Evolutionary conservation across 306 rosid species (phyloP), one percentile per base, ranked within the genome.

Genomic region (Castanea mollissima): DNA sequence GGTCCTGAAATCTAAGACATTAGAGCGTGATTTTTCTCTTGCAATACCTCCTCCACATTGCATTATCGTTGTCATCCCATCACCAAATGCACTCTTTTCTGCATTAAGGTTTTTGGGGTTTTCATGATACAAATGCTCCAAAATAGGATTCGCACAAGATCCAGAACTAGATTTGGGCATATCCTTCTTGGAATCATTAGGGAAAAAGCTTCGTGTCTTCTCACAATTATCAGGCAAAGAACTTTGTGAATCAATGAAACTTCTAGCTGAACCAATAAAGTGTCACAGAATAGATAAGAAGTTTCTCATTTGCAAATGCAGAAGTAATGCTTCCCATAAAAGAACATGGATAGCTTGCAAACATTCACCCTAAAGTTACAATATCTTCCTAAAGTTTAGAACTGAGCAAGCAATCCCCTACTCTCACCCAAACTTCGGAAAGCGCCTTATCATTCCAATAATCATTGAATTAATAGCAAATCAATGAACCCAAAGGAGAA

Each of bases 11-110:
- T 25, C 27, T 25, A 1, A 25, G 27, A 25, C 27, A 25, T 25
- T 1, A 25, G 27, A 25, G 27, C 27, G 1, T 68, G 82, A 19
- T 83, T 88, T 78, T 77, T 77, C 73, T 79, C 76, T 69, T 63
- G 64, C 76, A 71, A 78, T 81, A 82, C 80, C 86, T 67, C 80
- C 89, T 79, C 82, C 84, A 23, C 71, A 63, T 74, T 38, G 72
- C 54, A 56, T 54, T 60, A 14, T 31, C 44, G 56, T 19, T 54
- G 59, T 74, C 73, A 64, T 44, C 51, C 81, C 78, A 44, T 74
- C 78, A 77, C 84, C 73, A 41, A 71, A 16, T 65, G 78, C 57
- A 44, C 34, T 76, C 82, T 74, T 78, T 76, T 85, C 84, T 15
- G 69, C 55, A 75, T 60, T 79, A 74, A 77, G 77, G 69, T 88